These are phyloP conservation scores for Suhomyces chickasaworum DNA, from an alignment of 1,139 yeast species.

Conservation along the genomic window DNA sequence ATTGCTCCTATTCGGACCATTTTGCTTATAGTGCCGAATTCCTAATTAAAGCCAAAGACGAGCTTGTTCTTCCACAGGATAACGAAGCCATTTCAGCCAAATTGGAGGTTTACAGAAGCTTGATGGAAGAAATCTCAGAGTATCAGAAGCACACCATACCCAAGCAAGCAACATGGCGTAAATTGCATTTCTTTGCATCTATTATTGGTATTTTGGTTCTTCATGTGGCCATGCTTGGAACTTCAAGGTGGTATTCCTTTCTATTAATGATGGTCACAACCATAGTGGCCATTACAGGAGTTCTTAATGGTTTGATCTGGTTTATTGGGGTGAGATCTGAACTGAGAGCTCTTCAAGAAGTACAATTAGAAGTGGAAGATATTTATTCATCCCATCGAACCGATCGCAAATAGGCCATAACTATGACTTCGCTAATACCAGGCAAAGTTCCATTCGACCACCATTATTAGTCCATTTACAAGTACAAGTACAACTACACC, in stretches of 20 bases:
- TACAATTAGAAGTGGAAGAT: slow-evolving; percentile 59
- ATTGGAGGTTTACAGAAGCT: slow-evolving; percentile 53
- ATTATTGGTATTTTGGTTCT: slow-evolving; percentile 51
- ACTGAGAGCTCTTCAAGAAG: slow-evolving; percentile 73
- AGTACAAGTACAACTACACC: too few species aligned
- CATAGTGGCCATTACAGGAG: slow-evolving; percentile 63
- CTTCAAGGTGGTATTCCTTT: slow-evolving; percentile 33
- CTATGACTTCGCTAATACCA: too few species aligned
- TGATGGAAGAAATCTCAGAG: slow-evolving; percentile 53
- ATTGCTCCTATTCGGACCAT: slow-evolving; percentile 84
- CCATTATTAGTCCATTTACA: too few species aligned
- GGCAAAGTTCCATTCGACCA: too few species aligned
- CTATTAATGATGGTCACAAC: slow-evolving; percentile 30
- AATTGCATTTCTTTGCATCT: slow-evolving; percentile 63
- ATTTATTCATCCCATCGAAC: slow-evolving; percentile 19
- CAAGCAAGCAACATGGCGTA: slow-evolving; percentile 67
- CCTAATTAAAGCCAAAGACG: slow-evolving; percentile 17
- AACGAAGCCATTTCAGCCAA: slow-evolving; percentile 21
- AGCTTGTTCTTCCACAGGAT: slow-evolving; percentile 5
- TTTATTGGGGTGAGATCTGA: slow-evolving; percentile 79
- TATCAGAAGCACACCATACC: slow-evolving; percentile 58
- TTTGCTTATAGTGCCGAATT: slow-evolving; percentile 78
- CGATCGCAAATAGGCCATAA: slow-evolving; percentile 2
- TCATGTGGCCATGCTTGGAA: slow-evolving; percentile 53
- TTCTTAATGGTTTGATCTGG: slow-evolving; percentile 76